phyloP scores from a whole-genome alignment of 1,284 basidiomycete species.

The Cutaneotrichosporon sp. region DNA sequence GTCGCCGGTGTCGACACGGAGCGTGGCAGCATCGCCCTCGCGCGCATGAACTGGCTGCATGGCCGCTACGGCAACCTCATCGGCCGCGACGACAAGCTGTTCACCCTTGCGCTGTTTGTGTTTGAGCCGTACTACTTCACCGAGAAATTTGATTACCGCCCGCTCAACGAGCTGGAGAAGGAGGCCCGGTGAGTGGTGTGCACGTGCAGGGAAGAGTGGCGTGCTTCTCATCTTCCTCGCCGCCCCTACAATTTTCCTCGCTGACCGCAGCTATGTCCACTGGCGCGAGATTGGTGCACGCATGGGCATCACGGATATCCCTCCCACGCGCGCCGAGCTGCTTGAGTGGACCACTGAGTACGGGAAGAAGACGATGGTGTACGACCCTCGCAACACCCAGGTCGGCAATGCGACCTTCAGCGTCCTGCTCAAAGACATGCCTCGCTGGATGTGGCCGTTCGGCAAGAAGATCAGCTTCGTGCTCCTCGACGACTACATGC shows the following conservation, averaged over 20 bases:
- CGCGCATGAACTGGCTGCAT: slow-evolving; percentile 25
- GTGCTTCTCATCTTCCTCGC: neutral
- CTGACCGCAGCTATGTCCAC: slow-evolving; percentile 19
- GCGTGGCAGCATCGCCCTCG: slow-evolving; percentile 17
- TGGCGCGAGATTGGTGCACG: slow-evolving; percentile 27
- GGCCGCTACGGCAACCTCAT: slow-evolving; percentile 19
- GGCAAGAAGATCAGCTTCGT: slow-evolving; percentile 8
- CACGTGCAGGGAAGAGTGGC: too few relatives aligned
- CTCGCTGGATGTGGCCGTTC: slow-evolving; percentile 3
- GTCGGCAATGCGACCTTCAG: slow-evolving; percentile 19
- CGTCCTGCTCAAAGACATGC: slow-evolving; percentile 15
- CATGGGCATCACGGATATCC: slow-evolving; percentile 22
- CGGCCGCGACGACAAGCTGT: slow-evolving; percentile 23
- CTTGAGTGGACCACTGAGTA: slow-evolving; percentile 15
- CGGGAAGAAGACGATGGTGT: slow-evolving; percentile 10
- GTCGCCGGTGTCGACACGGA: slow-evolving; percentile 16
- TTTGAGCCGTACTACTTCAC: slow-evolving; percentile 16
- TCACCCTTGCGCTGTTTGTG: slow-evolving; percentile 20
- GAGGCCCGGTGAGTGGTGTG: slow-evolving; percentile 18
- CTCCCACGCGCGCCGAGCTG: slow-evolving; percentile 13
- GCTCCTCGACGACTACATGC: slow-evolving; percentile 21
- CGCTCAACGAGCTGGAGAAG: slow-evolving; percentile 16
- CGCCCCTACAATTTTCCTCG: neutral
- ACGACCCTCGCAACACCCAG: slow-evolving; percentile 13
- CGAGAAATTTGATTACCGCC: slow-evolving; percentile 15